Conservation (phyloP, 306 rosid species). For the Biancaea sappan region DNA sequence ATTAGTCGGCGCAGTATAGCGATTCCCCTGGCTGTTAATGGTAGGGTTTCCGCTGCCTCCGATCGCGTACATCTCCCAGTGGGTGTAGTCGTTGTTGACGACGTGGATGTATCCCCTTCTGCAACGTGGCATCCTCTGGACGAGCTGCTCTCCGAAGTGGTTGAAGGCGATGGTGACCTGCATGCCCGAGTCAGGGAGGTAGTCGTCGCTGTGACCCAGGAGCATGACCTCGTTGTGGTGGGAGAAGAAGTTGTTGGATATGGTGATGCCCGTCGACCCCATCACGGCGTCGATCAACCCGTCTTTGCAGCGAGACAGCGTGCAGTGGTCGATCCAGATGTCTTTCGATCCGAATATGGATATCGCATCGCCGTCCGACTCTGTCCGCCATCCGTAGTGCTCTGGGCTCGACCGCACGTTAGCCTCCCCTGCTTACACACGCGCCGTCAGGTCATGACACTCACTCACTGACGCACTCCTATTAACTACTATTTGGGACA, state of each 20-base stretch:
- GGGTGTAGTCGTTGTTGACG: constrained; percentile 85
- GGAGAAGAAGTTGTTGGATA: constrained; percentile 83
- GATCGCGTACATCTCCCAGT: constrained; percentile 98
- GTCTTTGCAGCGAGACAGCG: constrained; percentile 81
- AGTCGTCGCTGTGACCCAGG: constrained; percentile 82
- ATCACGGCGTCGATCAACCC: constrained; percentile 84
- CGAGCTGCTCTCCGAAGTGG: constrained; percentile 79
- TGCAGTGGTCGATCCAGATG: constrained; percentile 93
- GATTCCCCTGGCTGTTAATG: constrained; percentile 91
- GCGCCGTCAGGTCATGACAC: background rate
- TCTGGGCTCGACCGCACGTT: constrained; percentile 87
- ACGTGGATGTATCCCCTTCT: constrained; percentile 88
- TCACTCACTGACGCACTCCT: no score
- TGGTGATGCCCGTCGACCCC: constrained; percentile 88
- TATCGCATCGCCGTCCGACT: constrained; percentile 89
- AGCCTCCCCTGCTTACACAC: constrained; percentile 53
- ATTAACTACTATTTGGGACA: no score
- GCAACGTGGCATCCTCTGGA: constrained; percentile 93
- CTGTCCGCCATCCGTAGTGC: constrained; percentile 79
- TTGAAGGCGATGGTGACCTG: constrained; percentile 96
- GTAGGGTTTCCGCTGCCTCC: constrained; percentile 93
- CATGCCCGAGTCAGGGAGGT: constrained; percentile 88
- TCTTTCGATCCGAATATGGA: constrained; percentile 87
- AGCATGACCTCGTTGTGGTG: constrained; percentile 95
- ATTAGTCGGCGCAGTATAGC: constrained; percentile 67